Evolutionary conservation across 139 green algal species (phyloP).

Genomic region (Mesostigma viride): DNA sequence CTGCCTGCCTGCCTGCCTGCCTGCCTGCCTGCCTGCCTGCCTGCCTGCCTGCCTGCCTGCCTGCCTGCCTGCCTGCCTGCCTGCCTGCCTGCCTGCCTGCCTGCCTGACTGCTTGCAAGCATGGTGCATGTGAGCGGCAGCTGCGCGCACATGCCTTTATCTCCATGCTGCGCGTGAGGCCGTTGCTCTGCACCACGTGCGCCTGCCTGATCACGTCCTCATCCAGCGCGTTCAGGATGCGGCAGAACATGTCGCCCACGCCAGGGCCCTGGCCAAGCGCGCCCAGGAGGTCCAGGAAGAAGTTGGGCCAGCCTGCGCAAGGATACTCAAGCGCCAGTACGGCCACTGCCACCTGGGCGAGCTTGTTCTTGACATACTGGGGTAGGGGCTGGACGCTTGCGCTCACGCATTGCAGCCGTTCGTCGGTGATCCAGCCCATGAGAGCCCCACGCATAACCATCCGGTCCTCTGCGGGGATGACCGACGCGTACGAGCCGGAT

Average conservation of each 20-base stretch:
- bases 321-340: constrained; percentile 72
- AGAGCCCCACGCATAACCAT: constrained; percentile 13
- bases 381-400: constrained; percentile 28
- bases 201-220: constrained; percentile 79
- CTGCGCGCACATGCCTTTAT: no score
- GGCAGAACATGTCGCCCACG: constrained; percentile 77
- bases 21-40: no score
- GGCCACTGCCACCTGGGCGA: constrained; percentile 66
- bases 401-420: not conserved
- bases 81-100: no score
- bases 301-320: constrained; percentile 63
- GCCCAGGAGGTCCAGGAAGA: constrained; percentile 71
- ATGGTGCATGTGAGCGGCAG: not conserved
- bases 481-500: not conserved
- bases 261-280: constrained; percentile 35
- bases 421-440: not conserved
- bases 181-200: constrained; percentile 39
- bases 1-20: no score
- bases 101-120: not conserved
- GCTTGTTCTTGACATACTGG: constrained; percentile 84
- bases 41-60: no score
- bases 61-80: no score
- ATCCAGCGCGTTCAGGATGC: constrained; percentile 74
- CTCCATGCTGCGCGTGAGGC: constrained; percentile 4
- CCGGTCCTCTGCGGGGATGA: constrained; percentile 6